These are phyloP conservation scores for Hymenochaete sp. DNA, from an alignment of 1,284 basidiomycete genomes.

Conservation along the genomic window DNA sequence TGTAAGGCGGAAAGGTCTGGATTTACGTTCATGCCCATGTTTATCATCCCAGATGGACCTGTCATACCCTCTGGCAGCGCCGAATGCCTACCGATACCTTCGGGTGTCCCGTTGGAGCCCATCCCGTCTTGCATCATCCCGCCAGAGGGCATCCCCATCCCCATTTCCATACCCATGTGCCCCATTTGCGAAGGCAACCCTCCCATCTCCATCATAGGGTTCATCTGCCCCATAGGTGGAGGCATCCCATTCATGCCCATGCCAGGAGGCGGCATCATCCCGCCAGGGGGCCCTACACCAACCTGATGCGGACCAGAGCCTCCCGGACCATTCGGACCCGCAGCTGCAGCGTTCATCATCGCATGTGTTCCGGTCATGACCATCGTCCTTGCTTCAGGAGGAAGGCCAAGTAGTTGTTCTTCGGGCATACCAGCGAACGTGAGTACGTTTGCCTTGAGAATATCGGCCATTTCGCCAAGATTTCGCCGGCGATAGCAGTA, in stretches of 20 bases:
- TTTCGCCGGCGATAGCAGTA: conserved; percentile 84
- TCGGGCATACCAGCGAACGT: conserved; percentile 75
- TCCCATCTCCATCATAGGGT: conserved; percentile 44
- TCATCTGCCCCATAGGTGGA: conserved; percentile 30
- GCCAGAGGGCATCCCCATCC: conserved; percentile 40
- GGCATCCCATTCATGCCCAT: conserved; percentile 35
- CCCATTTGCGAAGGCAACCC: conserved; percentile 32
- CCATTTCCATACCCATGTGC: conserved; percentile 32
- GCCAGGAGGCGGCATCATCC: conserved; percentile 46
- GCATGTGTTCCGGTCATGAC: conserved; percentile 68
- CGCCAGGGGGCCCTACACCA: conserved; percentile 23
- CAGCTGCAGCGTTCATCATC: conserved; percentile 47
- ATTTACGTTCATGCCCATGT: conserved; percentile 26
- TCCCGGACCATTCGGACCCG: conserved; percentile 37
- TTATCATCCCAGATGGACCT: conserved; percentile 24
- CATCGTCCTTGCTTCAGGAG: conserved; percentile 73
- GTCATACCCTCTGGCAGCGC: conserved; percentile 17
- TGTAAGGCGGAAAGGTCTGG: conserved; percentile 34
- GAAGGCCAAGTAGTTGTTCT: conserved; percentile 65
- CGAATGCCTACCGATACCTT: conserved; percentile 17
- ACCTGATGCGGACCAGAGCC: no score
- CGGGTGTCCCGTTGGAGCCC: conserved; percentile 12
- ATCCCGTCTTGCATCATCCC: conserved; percentile 22
- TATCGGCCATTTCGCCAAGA: conserved; percentile 69
- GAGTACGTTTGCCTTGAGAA: conserved; percentile 68